Percentiles rank a stretch among this genome's conserved stretches.
phyloP scores from a whole-genome alignment of 495 filamentous ascomycete species.

The Stereocaulon alpinum region DNA sequence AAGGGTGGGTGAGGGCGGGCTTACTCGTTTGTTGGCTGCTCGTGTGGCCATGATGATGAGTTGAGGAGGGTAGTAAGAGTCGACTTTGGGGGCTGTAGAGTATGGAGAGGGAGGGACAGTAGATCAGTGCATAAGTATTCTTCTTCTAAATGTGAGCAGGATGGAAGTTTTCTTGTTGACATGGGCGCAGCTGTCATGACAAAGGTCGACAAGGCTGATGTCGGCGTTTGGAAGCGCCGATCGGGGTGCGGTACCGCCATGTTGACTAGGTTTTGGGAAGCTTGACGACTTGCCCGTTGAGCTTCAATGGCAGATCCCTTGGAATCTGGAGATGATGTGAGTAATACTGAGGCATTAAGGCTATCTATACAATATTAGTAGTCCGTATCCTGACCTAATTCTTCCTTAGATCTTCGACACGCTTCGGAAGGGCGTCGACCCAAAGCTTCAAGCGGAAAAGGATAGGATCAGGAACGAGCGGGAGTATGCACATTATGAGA shows the following conservation, averaged over 20 bases:
- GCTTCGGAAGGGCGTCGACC: conserved; percentile 51
- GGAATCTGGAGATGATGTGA: conserved; percentile 40
- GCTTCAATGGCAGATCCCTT: conserved; percentile 41
- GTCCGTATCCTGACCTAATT: neutral
- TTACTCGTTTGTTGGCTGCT: conserved; percentile 73
- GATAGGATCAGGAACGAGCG: conserved; percentile 52
- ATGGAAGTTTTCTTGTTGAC: neutral
- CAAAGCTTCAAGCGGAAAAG: conserved; percentile 49
- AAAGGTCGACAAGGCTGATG: neutral
- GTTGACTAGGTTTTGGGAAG: neutral
- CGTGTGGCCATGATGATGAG: conserved; percentile 57
- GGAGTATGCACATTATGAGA: conserved; percentile 53
- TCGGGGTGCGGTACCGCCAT: neutral
- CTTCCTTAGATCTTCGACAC: conserved; percentile 50
- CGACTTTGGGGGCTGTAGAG: neutral
- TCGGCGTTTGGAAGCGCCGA: conserved; percentile 11
- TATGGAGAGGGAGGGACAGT: too few relatives aligned
- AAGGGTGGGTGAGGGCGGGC: conserved; percentile 23
- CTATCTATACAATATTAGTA: neutral
- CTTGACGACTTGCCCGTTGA: neutral
- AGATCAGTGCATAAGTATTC: too few relatives aligned
- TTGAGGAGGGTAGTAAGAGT: neutral
- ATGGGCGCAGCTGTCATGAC: neutral
- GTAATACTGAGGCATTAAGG: conserved; percentile 9
- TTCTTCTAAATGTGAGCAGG: neutral